Conservation (phyloP, 139 green algal species). For the Coelastrella sp. region DNA sequence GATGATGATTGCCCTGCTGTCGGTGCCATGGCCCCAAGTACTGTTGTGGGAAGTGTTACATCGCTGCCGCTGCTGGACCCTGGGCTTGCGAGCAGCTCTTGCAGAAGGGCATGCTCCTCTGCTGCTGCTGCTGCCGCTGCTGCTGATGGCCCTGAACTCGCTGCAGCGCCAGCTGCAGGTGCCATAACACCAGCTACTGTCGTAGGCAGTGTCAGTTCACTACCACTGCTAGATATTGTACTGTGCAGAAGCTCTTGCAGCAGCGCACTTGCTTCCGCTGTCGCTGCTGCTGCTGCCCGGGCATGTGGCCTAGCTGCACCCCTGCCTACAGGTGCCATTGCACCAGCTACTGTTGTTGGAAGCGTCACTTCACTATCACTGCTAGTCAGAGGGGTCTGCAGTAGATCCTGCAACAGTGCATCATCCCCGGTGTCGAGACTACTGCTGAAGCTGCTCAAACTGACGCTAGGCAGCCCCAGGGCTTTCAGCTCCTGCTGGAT, state of each 20-base stretch:
- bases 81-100: background rate
- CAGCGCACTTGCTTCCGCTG: background rate
- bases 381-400: background rate
- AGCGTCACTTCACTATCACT: background rate
- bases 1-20: too few species aligned
- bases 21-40: too few species aligned
- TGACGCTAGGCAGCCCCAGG: background rate
- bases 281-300: constrained; percentile 9
- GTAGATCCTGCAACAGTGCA: background rate
- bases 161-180: background rate
- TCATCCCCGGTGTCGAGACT: background rate
- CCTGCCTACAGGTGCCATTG: background rate
- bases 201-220: background rate
- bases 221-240: background rate
- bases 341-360: background rate
- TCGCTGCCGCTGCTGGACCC: background rate
- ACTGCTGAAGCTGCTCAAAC: background rate
- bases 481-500: constrained; percentile 8
- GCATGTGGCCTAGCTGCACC: background rate
- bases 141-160: background rate
- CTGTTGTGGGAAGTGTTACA: background rate
- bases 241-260: background rate
- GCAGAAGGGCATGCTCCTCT: background rate
- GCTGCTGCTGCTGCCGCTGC: background rate
- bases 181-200: background rate